Evolutionary conservation across 345 rosid species (phyloP), one percentile per base, ranked within the genome.

Genomic region (Mangifera indica): DNA sequence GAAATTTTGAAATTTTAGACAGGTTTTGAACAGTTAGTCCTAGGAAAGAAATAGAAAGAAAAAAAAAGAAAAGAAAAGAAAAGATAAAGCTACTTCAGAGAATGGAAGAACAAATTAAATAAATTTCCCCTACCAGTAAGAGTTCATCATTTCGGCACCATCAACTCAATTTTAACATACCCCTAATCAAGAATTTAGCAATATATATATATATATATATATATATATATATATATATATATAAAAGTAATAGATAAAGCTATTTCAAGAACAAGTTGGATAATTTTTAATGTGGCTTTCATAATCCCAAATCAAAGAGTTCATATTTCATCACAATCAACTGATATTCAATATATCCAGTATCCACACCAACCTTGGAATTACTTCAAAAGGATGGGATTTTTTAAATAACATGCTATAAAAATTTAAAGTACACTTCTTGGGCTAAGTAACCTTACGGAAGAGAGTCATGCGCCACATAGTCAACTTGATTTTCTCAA

Each of bases 381-480:
- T 67, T 55, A 67, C 42, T 52, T 67, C 46, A 20, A 52, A 40
- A 3, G 45, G 8, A 40, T 40, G 40, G 52, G 5, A 64, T 12
- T 18, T 64, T 64, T n/a, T 42, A n/a, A 20, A 25, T 55, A 29
- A 22, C 22, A 34, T 45, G 65, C 4, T 18, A 42, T 40, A 32
- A 58, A 6, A 25, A 46, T 52, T 54, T 40, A 56, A 74, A 65
- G 18, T 20, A 45, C 37, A 22, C 13, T 55, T 60, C 22, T 76
- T 59, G 72, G 67, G 62, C 10, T 52, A 69, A 55, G 45, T 26
- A 71, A 22, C 61, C 85, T 79, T 85, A 87, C 89, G 91, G 91
- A 62, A 89, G 89, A 74, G 89, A 73, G 60, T 85, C 91, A 8
- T 87, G 88, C n/a, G 91, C 91, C 60, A 89, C 91, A 56, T 84